A percentile compares a stretch with the other conserved stretches of the same genome.
These are phyloP conservation scores for Calvatia gigantea DNA, from an alignment of 768 basidiomycete genomes.

Conservation along the genomic window DNA sequence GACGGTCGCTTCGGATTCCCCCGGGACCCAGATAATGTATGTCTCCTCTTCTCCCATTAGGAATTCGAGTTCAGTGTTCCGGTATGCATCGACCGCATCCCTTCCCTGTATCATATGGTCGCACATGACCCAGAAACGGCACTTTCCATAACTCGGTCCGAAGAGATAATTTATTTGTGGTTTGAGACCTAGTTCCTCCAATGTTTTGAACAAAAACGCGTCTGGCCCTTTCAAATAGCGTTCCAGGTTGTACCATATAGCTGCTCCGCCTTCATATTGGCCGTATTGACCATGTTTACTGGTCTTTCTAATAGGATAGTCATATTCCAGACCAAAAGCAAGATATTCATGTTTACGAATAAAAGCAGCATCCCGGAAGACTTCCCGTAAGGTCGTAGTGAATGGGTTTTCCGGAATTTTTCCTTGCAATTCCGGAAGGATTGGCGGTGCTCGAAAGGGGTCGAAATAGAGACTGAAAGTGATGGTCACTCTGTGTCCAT, in stretches of 20 bases:
- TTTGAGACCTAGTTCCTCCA: neutral
- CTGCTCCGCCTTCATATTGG: neutral
- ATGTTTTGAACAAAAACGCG: neutral
- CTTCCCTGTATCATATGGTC: neutral
- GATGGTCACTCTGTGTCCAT: slow-evolving; percentile 37
- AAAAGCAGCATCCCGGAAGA: slow-evolving; percentile 6
- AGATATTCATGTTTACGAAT: slow-evolving; percentile 11
- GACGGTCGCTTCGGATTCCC: neutral
- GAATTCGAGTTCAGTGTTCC: neutral
- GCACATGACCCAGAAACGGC: neutral
- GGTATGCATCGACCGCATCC: neutral
- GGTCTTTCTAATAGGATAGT: slow-evolving; percentile 9
- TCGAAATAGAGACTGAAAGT: slow-evolving; percentile 38
- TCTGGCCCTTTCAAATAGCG: neutral
- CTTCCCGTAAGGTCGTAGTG: neutral
- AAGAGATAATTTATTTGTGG: neutral
- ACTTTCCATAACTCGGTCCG: neutral
- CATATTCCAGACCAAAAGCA: slow-evolving; percentile 15
- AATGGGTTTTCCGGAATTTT: slow-evolving; percentile 5
- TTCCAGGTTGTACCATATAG: no score
- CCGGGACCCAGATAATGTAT: neutral
- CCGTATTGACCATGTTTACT: neutral
- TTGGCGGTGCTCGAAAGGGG: neutral
- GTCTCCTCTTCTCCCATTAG: neutral
- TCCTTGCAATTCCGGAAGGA: neutral